These are phyloP conservation scores for Pterulicium gracile DNA, from an alignment of 1,284 basidiomycete species.

Conservation along the genomic window DNA sequence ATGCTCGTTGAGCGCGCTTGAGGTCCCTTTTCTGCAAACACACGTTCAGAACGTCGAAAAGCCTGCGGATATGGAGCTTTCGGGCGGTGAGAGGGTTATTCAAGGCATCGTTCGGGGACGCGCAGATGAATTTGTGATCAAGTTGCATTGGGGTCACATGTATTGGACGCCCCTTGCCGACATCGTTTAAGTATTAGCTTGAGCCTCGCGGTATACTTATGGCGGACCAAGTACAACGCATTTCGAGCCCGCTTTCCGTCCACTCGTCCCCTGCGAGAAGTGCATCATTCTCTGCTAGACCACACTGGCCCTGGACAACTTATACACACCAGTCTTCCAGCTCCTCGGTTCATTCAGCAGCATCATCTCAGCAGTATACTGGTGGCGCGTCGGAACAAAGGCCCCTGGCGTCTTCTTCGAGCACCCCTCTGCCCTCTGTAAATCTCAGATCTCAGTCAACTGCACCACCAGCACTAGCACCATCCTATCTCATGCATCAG, in stretches of 20 bases:
- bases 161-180: neutral
- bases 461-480: conserved; percentile 1
- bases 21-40: conserved; percentile 63
- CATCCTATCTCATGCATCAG: conserved; percentile 11
- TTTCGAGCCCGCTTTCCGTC: neutral
- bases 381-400: neutral
- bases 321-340: conserved; percentile 25
- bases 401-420: neutral
- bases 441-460: conserved; percentile 1
- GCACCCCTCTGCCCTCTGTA: neutral
- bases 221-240: conserved; percentile 1
- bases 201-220: neutral
- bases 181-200: too few species aligned
- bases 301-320: conserved; percentile 15
- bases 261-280: neutral
- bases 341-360: conserved; percentile 19
- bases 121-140: conserved; percentile 1
- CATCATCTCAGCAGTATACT: conserved; percentile 11
- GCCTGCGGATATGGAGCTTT: conserved; percentile 58
- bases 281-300: conserved; percentile 1
- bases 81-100: conserved; percentile 30
- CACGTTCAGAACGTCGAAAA: conserved; percentile 67
- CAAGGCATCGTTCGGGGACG: neutral
- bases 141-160: neutral
- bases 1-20: conserved; percentile 58